Evolutionary conservation across 331 rosid species (phyloP).

Genomic region (Phaseolus coccineus): DNA sequence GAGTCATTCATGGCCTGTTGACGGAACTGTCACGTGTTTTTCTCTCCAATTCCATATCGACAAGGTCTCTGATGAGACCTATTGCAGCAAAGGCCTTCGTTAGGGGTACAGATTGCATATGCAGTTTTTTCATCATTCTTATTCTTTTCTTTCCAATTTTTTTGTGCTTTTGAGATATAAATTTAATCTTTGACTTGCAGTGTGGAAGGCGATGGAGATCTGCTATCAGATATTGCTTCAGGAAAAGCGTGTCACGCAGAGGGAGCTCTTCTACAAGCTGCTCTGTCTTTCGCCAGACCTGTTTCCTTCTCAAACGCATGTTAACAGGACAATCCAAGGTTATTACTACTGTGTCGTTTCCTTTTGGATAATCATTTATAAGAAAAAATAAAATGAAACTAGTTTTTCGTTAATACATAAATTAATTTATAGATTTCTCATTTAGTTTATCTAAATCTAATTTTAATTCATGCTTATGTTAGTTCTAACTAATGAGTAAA

Average conservation of each 20-base stretch:
- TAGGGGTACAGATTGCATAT: slow-evolving; percentile 63
- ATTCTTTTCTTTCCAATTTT: background rate
- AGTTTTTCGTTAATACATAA: too few relatives aligned
- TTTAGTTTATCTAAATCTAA: too few relatives aligned
- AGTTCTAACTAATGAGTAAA: too few relatives aligned
- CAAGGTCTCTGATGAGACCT: slow-evolving; percentile 76
- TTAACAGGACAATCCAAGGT: slow-evolving; percentile 90
- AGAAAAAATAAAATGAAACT: too few relatives aligned
- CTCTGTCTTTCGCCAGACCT: slow-evolving; percentile 74
- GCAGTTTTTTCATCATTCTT: background rate
- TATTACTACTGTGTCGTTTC: slow-evolving; percentile 8
- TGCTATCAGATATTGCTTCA: slow-evolving; percentile 75
- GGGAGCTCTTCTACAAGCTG: slow-evolving; percentile 90
- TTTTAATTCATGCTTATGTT: too few relatives aligned
- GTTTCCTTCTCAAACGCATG: slow-evolving; percentile 80
- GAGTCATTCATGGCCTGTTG: slow-evolving; percentile 64
- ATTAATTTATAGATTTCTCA: too few relatives aligned
- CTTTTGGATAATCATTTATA: background rate
- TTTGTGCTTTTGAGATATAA: background rate
- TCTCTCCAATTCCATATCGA: slow-evolving; percentile 65
- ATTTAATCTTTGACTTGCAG: slow-evolving; percentile 44
- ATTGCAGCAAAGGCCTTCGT: slow-evolving; percentile 78
- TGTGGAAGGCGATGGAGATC: slow-evolving; percentile 95
- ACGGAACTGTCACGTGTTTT: slow-evolving; percentile 72
- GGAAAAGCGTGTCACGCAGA: slow-evolving; percentile 85